Evolutionary conservation across 2,329 filamentous ascomycete genomes (phyloP), one percentile per base, ranked within the genome.

Genomic region (Botrytis galanthina): DNA sequence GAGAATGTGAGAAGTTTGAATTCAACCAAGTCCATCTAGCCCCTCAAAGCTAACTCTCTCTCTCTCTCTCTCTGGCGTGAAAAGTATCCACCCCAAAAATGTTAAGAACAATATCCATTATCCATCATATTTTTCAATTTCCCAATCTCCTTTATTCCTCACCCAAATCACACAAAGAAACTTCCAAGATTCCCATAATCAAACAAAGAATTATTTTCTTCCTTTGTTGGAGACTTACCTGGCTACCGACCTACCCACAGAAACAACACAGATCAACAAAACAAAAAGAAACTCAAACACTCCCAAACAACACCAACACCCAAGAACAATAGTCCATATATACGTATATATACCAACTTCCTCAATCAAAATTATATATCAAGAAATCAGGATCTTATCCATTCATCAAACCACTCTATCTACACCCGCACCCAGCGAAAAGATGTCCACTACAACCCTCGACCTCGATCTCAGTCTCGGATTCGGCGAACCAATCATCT

Each of bases 401-500:
- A 51, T 6, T 51, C 48, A 54, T 54, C 48, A 9, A 22, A 20
- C 44, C 6, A 46, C 42, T 48, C 44, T 20, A 46, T 0, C 46
- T 9, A 22, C 44, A 46, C 9, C 44, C 18, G 22, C 59, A 62
- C 37, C 3, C 10, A 16, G n/a, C 22, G 0, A 8, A 26, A 63
- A 63, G 2, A 68, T 68, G 64, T 68, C 64, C 20, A 39, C 64
- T 22, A 39, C 32, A 3, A 22, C 9, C n/a, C 14, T 35, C 7
- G 3, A 18, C 6, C n/a, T 54, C 46, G 14, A 26, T 3, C 16
- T 20, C 18, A n/a, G 26, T n/a, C 9, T 20, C 6, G 44, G 3
- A 8, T 4, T 42, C 4, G 67, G 26, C 18, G 74, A 75, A 42
- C 76, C 74, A 46, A 54, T 72, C 20, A 68, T 73, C 8, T 77